Percentiles rank a stretch among this genome's conserved stretches.
Conservation (phyloP, 768 basidiomycete genomes). For the Phlebiopsis flavidoalba region DNA sequence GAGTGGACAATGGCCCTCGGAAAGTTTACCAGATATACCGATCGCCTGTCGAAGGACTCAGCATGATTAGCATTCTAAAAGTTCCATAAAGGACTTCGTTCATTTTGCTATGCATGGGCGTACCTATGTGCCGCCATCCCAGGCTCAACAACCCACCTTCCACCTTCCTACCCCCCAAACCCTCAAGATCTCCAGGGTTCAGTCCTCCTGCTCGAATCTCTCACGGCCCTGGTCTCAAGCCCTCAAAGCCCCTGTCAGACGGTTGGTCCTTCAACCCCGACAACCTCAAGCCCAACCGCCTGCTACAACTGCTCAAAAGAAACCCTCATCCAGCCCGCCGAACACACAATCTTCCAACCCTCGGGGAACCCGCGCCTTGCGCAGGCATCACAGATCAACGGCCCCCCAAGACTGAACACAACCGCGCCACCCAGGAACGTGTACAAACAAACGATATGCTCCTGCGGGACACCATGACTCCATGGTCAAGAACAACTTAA, state of each 20-base stretch:
- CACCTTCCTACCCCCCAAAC: slow-evolving; percentile 59
- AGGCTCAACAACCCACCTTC: slow-evolving; percentile 85
- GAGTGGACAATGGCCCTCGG: neutral
- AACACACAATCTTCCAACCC: slow-evolving; percentile 80
- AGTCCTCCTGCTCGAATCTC: neutral
- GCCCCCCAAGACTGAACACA: slow-evolving; percentile 82
- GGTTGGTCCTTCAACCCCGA: slow-evolving; percentile 34
- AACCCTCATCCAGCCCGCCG: slow-evolving; percentile 76
- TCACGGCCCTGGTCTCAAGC: slow-evolving; percentile 6
- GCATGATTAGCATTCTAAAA: neutral
- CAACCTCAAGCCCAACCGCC: slow-evolving; percentile 66
- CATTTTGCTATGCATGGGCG: slow-evolving; percentile 20
- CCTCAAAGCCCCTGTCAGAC: slow-evolving; percentile 18
- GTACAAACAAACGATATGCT: slow-evolving; percentile 79
- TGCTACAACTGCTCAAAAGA: too few species aligned
- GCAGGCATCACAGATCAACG: slow-evolving; percentile 65
- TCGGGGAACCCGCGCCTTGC: slow-evolving; percentile 81
- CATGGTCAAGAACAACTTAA: slow-evolving; percentile 93
- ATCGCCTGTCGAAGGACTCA: slow-evolving; percentile 25
- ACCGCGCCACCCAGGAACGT: slow-evolving; percentile 84
- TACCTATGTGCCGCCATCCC: slow-evolving; percentile 89
- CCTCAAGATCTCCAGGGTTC: too few species aligned
- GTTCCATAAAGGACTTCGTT: neutral
- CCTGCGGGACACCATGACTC: slow-evolving; percentile 82
- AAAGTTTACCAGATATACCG: slow-evolving; percentile 31